These are phyloP conservation scores for Blastobotrys illinoisensis DNA, from an alignment of 1,139 yeast genomes.

Conservation along the genomic window DNA sequence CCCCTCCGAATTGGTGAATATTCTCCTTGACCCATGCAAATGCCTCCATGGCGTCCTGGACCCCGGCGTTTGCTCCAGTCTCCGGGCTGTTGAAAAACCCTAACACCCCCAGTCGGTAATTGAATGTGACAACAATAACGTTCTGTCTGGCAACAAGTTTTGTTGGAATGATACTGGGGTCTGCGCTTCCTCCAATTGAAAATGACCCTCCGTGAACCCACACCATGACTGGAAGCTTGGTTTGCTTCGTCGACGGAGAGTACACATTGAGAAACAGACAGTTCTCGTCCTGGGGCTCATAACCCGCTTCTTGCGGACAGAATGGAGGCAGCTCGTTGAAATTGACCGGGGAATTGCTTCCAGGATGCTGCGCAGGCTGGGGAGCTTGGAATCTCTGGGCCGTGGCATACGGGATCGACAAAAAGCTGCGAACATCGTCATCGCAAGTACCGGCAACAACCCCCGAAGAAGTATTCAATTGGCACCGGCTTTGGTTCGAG, in stretches of 20 bases:
- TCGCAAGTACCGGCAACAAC: not conserved
- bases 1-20: conserved; percentile 34
- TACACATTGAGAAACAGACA: conserved; percentile 28
- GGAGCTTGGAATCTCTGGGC: not conserved
- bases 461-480: not conserved
- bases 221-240: conserved; percentile 27
- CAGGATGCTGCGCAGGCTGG: not conserved
- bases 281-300: conserved; percentile 19
- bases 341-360: not conserved
- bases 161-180: conserved; percentile 32
- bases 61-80: conserved; percentile 30
- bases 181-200: conserved; percentile 28
- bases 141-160: conserved; percentile 28
- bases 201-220: conserved; percentile 41
- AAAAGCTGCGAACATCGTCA: conserved; percentile 10
- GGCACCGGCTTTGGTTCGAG: not conserved
- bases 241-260: conserved; percentile 16
- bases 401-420: conserved; percentile 22
- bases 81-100: conserved; percentile 32
- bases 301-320: conserved; percentile 22
- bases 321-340: conserved; percentile 12
- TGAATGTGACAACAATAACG: conserved; percentile 34
- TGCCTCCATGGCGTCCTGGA: conserved; percentile 33
- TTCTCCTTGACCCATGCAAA: conserved; percentile 36
- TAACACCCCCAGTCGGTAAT: conserved; percentile 35